Evolutionary conservation across 441 rosid genomes (phyloP).

Genomic region (Hura crepitans): DNA sequence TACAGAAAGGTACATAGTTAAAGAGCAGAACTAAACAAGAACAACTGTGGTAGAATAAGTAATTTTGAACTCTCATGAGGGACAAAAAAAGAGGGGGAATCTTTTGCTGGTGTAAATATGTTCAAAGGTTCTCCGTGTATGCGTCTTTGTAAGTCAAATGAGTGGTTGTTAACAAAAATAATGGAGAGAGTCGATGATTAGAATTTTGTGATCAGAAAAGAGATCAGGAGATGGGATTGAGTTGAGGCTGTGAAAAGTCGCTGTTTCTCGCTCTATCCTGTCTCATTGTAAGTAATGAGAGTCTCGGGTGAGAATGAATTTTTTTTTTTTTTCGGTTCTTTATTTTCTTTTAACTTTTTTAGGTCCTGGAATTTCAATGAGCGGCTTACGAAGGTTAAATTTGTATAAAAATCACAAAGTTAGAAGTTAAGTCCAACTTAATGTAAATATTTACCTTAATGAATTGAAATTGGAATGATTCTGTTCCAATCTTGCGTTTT

Average conservation of each 20-base stretch:
- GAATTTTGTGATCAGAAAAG: constrained; percentile 10
- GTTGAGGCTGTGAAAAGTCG: not conserved
- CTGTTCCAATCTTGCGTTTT: not conserved
- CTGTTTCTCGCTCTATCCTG: not conserved
- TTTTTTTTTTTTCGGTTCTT: not conserved
- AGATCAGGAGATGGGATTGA: not conserved
- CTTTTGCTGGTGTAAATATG: constrained; percentile 40
- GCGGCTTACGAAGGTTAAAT: constrained; percentile 29
- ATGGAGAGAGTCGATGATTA: constrained; percentile 3
- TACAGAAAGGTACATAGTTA: constrained; percentile 28
- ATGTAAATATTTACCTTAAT: constrained; percentile 20
- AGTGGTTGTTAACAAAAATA: constrained; percentile 27
- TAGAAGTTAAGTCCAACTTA: constrained; percentile 5
- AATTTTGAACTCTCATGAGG: constrained; percentile 34
- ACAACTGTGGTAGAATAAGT: constrained; percentile 20
- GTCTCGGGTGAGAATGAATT: not conserved
- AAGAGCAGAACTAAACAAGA: constrained; percentile 16
- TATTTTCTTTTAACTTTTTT: not conserved
- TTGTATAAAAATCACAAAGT: constrained; percentile 30
- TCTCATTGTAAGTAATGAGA: constrained; percentile 25
- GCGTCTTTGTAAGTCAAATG: constrained; percentile 32
- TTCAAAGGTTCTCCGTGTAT: constrained; percentile 31
- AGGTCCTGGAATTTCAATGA: constrained; percentile 9
- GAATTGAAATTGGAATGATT: not conserved
- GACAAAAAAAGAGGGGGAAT: constrained; percentile 1